Evolutionary conservation across 805 yeast species (phyloP).

Genomic region (Metschnikowia baotianmanensis): DNA sequence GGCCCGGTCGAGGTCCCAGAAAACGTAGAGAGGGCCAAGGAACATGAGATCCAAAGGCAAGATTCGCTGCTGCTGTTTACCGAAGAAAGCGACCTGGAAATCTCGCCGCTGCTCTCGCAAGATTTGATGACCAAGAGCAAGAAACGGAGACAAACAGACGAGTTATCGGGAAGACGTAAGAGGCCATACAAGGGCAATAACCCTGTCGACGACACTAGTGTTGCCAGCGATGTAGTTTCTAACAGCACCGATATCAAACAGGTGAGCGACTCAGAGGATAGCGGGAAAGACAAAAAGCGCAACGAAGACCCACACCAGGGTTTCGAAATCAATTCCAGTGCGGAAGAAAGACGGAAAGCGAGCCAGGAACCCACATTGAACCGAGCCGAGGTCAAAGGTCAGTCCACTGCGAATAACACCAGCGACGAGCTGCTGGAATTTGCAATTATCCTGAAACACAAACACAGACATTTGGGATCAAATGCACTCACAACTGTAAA

Average conservation of each 20-base stretch:
- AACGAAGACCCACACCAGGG: background rate
- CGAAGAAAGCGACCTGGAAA: no score
- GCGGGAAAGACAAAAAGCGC: background rate
- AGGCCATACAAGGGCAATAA: background rate
- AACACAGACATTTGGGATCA: background rate
- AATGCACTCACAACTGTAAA: slow-evolving; percentile 1
- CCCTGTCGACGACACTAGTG: background rate
- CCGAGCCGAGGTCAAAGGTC: background rate
- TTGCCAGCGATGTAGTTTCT: background rate
- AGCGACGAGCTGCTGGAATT: slow-evolving; percentile 3
- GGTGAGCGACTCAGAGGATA: slow-evolving; percentile 13
- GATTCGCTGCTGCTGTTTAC: no score
- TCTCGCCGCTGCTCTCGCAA: no score
- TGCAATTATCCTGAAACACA: background rate
- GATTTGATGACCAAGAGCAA: no score
- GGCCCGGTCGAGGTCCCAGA: no score
- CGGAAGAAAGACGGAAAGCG: slow-evolving; percentile 3
- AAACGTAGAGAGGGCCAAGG: no score
- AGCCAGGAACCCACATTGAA: background rate
- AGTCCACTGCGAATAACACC: slow-evolving; percentile 3
- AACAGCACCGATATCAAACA: slow-evolving; percentile 5
- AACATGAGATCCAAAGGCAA: no score
- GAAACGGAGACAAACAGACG: no score
- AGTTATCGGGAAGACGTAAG: background rate
- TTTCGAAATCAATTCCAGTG: slow-evolving; percentile 9